Evolutionary conservation across 306 rosid genomes (phyloP).

Genomic region (Malus asiatica): DNA sequence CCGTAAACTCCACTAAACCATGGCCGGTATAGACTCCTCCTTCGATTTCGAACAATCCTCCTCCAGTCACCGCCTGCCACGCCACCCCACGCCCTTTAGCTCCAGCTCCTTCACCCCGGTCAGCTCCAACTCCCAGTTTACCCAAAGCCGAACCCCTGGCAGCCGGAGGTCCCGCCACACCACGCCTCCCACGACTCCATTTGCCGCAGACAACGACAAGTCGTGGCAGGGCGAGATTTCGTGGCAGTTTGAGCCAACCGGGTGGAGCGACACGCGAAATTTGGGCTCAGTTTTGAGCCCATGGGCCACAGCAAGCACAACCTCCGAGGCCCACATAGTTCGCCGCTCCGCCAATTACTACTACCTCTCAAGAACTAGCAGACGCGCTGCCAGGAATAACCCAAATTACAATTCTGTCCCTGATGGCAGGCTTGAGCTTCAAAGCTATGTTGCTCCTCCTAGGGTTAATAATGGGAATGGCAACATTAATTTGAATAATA

Average conservation of each 20-base stretch:
- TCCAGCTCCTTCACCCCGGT: conserved; percentile 40
- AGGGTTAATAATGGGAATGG: neutral
- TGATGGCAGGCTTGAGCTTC: conserved; percentile 63
- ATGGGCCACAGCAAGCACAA: conserved; percentile 35
- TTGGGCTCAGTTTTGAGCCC: conserved; percentile 57
- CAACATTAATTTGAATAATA: neutral
- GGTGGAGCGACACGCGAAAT: conserved; percentile 36
- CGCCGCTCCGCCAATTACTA: conserved; percentile 55
- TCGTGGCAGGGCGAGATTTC: conserved; percentile 79
- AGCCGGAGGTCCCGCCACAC: conserved; percentile 15
- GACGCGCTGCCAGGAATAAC: neutral
- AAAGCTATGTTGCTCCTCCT: conserved; percentile 44
- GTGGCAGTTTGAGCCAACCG: conserved; percentile 65
- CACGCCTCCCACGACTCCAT: conserved; percentile 47
- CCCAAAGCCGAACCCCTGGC: conserved; percentile 7
- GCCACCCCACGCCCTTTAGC: conserved; percentile 32
- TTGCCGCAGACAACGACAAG: conserved; percentile 55
- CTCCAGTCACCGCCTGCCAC: conserved; percentile 7
- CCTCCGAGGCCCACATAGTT: conserved; percentile 23
- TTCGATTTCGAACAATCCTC: conserved; percentile 29
- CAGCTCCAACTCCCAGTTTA: conserved; percentile 14
- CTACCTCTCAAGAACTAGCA: conserved; percentile 47
- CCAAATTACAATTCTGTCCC: conserved; percentile 15
- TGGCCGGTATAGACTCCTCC: conserved; percentile 35
- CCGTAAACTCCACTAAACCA: neutral